Conservation (phyloP, 768 basidiomycete genomes). For the Pleurotus giganteus region DNA sequence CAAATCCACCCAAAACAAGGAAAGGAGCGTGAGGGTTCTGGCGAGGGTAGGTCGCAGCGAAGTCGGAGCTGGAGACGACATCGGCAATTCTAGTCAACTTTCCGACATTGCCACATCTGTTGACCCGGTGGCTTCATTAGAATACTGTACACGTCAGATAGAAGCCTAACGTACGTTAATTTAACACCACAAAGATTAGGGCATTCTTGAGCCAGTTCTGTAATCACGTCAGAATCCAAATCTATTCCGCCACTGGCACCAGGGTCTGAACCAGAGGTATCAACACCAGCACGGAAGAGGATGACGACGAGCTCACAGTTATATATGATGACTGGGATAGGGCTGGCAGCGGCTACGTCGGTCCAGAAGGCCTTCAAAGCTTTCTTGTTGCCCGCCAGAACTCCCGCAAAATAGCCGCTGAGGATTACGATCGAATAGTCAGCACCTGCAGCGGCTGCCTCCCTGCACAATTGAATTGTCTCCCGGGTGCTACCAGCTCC, state of each 20-base stretch:
- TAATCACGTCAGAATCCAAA: conserved; percentile 85
- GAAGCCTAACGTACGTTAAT: conserved; percentile 62
- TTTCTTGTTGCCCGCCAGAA: conserved; percentile 51
- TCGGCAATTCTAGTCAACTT: conserved; percentile 85
- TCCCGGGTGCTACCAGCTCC: conserved; percentile 83
- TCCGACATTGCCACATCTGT: conserved; percentile 87
- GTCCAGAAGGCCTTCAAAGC: conserved; percentile 80
- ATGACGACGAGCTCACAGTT: conserved; percentile 58
- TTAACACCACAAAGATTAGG: conserved; percentile 86
- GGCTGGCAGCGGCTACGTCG: conserved; percentile 76
- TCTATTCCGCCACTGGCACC: conserved; percentile 89
- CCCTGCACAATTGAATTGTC: conserved; percentile 69
- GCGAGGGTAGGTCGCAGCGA: conserved; percentile 61
- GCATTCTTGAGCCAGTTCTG: conserved; percentile 71
- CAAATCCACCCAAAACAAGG: conserved; percentile 82
- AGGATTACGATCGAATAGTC: conserved; percentile 85
- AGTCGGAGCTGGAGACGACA: conserved; percentile 54
- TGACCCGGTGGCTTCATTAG: conserved; percentile 2
- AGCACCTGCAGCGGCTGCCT: conserved; percentile 83
- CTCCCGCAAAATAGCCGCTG: conserved; percentile 86
- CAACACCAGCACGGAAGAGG: conserved; percentile 6
- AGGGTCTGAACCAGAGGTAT: conserved; percentile 52
- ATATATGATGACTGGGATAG: conserved; percentile 86
- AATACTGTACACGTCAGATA: conserved; percentile 11
- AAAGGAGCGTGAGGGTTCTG: conserved; percentile 68